Evolutionary conservation across 2,329 filamentous ascomycete species (phyloP).

Genomic region (Monosporascus sp.): DNA sequence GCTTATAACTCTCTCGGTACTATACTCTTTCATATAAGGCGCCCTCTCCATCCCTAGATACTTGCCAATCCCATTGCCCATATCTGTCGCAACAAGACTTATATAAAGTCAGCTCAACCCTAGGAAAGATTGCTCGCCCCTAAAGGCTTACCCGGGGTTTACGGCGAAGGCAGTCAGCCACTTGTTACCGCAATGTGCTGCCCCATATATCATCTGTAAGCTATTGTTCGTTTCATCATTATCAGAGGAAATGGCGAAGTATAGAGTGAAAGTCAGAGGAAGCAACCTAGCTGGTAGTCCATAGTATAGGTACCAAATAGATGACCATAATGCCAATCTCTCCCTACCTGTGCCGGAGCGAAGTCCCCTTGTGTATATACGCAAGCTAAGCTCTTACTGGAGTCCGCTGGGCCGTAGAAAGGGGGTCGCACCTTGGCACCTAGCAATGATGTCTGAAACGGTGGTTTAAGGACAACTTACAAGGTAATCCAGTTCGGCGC

Average conservation of each 20-base stretch:
- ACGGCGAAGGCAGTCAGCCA: conserved; percentile 3
- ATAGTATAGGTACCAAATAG: too few species aligned
- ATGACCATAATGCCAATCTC: too few species aligned
- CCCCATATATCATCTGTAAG: background rate
- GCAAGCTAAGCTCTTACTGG: too few species aligned
- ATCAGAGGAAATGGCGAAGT: too few species aligned
- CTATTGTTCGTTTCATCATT: background rate
- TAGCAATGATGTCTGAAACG: background rate
- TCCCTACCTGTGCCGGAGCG: too few species aligned
- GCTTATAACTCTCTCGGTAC: conserved; percentile 4
- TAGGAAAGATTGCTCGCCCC: background rate
- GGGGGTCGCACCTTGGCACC: too few species aligned
- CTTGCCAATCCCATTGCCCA: conserved; percentile 5
- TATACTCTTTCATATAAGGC: conserved; percentile 3
- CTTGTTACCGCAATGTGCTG: conserved; percentile 2
- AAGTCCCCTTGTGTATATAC: too few species aligned
- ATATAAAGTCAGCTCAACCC: background rate
- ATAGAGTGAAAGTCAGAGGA: too few species aligned
- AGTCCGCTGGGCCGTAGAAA: too few species aligned
- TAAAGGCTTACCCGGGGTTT: conserved; percentile 1
- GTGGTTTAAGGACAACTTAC: conserved; percentile 2
- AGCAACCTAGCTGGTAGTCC: too few species aligned
- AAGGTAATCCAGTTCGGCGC: conserved; percentile 26
- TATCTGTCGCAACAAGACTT: conserved; percentile 2
- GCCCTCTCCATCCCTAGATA: conserved; percentile 4